Evolutionary conservation across 2,329 filamentous ascomycete genomes (phyloP).

Genomic region (Colletotrichum sp.): DNA sequence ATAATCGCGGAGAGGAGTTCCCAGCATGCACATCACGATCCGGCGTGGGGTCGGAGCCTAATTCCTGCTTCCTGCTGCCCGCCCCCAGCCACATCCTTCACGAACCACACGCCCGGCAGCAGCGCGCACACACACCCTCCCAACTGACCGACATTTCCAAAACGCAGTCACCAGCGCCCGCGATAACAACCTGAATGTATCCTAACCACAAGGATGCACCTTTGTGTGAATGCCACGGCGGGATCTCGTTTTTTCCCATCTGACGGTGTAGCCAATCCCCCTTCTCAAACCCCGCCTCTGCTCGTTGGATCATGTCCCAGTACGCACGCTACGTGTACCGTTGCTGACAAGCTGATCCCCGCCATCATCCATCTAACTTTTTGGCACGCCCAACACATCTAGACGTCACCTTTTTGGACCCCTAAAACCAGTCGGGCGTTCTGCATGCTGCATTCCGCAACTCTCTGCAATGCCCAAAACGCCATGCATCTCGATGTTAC

Average conservation of each 20-base stretch:
- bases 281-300: background rate
- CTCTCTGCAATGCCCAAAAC: background rate
- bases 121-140: background rate
- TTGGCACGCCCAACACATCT: background rate
- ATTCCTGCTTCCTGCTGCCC: constrained; percentile 18
- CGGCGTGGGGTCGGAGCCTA: constrained; percentile 12
- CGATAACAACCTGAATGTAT: background rate
- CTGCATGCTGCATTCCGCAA: constrained; percentile 1
- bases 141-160: background rate
- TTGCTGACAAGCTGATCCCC: constrained; percentile 5
- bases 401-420: background rate
- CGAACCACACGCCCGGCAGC: background rate
- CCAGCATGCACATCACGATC: background rate
- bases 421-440: background rate
- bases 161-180: background rate
- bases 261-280: background rate
- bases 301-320: background rate
- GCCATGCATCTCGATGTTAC: background rate
- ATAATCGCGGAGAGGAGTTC: background rate
- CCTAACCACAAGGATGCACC: background rate
- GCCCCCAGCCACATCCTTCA: constrained; percentile 13
- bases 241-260: background rate
- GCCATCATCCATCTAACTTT: background rate
- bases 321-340: background rate
- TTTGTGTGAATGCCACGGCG: background rate